These are phyloP conservation scores for Fistulifera pelliculosa DNA, from an alignment of 108 stramenopile genomes.

Conservation along the genomic window DNA sequence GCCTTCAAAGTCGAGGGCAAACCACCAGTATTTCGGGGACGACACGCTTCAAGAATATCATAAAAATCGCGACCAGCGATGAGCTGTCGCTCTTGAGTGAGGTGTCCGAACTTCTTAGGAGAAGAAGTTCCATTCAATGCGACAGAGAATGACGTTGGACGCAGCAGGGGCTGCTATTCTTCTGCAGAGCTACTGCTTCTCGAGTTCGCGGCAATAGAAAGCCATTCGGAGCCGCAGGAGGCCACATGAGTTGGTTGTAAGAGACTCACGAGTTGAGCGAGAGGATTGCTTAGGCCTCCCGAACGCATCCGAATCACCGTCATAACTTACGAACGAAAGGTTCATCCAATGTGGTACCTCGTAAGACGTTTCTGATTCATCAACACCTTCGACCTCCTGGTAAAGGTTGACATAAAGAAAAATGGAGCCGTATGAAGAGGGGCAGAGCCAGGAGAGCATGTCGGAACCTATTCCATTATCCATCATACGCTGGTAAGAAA, in stretches of 20 bases:
- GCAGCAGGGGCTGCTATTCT: slow-evolving; percentile 1
- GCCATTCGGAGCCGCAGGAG: slow-evolving; percentile 7
- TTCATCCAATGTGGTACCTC: slow-evolving; percentile 90
- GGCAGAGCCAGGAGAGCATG: slow-evolving; percentile 86
- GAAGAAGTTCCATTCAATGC: slow-evolving; percentile 18
- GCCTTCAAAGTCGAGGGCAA: slow-evolving; percentile 29
- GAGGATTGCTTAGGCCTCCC: no score
- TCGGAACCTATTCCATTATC: slow-evolving; percentile 99
- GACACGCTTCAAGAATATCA: slow-evolving; percentile 79
- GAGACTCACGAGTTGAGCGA: not conserved
- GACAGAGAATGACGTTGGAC: slow-evolving; percentile 20
- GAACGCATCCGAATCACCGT: slow-evolving; percentile 17
- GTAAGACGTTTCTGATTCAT: slow-evolving; percentile 32
- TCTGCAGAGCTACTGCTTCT: not conserved
- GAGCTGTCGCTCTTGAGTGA: slow-evolving; percentile 45
- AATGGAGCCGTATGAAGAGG: slow-evolving; percentile 97
- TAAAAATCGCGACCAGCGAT: slow-evolving; percentile 64
- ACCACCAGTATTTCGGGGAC: slow-evolving; percentile 40
- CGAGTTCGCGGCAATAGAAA: slow-evolving; percentile 5
- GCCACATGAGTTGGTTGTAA: no score
- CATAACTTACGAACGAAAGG: slow-evolving; percentile 72
- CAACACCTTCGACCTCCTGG: not conserved
- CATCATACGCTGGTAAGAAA: slow-evolving; percentile 99
- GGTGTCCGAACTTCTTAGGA: slow-evolving; percentile 16
- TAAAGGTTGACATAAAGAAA: slow-evolving; percentile 59